Evolutionary conservation across 1,139 yeast species (phyloP).

Genomic region (Pichiaceae sp.): DNA sequence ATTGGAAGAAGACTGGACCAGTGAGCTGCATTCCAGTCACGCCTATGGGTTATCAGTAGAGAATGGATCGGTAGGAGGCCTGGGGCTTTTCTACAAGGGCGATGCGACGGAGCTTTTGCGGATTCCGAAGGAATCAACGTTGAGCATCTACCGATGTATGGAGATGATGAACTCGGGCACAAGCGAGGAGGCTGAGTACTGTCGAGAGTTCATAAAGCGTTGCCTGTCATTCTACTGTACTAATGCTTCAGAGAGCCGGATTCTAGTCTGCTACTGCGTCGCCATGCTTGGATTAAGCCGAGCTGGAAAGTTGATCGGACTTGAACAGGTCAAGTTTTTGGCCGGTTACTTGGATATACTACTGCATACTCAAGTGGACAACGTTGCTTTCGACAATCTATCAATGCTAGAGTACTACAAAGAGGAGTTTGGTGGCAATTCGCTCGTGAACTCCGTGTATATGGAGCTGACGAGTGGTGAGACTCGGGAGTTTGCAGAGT

Average conservation of each 20-base stretch:
- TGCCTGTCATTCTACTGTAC: constrained; percentile 16
- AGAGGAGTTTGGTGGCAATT: constrained; percentile 18
- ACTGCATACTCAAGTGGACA: constrained; percentile 16
- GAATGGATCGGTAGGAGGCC: constrained; percentile 13
- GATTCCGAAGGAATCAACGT: constrained; percentile 11
- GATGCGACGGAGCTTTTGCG: constrained; percentile 10
- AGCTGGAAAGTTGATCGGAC: constrained; percentile 3
- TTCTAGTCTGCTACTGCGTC: constrained; percentile 21
- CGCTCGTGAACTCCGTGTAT: constrained; percentile 8
- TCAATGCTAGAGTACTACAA: constrained; percentile 19
- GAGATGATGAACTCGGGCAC: constrained; percentile 6
- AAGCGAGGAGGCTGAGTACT: constrained; percentile 10
- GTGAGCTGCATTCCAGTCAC: too few relatives aligned
- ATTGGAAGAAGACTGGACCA: not conserved
- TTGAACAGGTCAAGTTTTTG: constrained; percentile 4
- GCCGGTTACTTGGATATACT: constrained; percentile 21
- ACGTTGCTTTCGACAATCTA: constrained; percentile 20
- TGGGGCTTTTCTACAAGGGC: constrained; percentile 18
- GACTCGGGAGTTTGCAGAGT: constrained; percentile 11
- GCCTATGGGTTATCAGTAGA: too few relatives aligned
- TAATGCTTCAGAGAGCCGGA: constrained; percentile 18
- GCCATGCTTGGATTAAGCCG: constrained; percentile 11
- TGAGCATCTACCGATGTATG: constrained; percentile 16
- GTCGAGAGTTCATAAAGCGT: constrained; percentile 19
- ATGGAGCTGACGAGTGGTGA: constrained; percentile 13